Base-by-base conservation (phyloP, 495 filamentous ascomycete species). In the Penicillium nucicola region DNA sequence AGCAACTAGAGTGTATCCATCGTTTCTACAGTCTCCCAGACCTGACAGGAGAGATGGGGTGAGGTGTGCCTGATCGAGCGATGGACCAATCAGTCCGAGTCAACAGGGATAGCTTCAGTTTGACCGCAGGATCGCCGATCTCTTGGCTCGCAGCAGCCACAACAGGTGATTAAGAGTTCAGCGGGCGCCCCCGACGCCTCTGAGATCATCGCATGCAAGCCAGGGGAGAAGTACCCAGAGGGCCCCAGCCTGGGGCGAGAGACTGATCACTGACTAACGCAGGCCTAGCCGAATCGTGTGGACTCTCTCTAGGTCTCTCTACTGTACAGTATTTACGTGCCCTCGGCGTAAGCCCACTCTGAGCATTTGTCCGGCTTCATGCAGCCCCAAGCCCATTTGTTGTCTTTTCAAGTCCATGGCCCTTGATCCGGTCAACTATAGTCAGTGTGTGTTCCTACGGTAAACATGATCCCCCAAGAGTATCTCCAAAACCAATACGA, bases 181-280 rank as follows among this genome's bases (percentile, higher is more conserved):
- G 36, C 23, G 35, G 33, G 15, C 11, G 23, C 25, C 14, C 33
- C 47, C 11, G n/a, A 39, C 53, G 45, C 36, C 34, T 47, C 32
- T 53, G 50, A 44, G 28, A 38, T 48, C 46, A 60, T 38, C 31
- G 15, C 9, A 37, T 58, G 50, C 55, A 52, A 37, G 38, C 37
- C 45, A 42, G 8, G 25, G 20, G 19, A 42, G 18, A 28, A 28
- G 25, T 5, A 5, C 25, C 25, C 25, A 28, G 40, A 46, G 39
- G n/a, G n/a, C n/a, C n/a, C n/a, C n/a, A n/a, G n/a, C n/a, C n/a
- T n/a, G n/a, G n/a, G n/a, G n/a, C n/a, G n/a, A 28, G 39, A 43
- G 25, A 28, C 46, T 20, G 30, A 41, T 4, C 12, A 48, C 33
- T 47, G 33, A 48, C 35, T 48, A 41, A 48, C 33, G 35, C 34